These are phyloP conservation scores for Candida mattraensis DNA, from an alignment of 805 yeast species.

Conservation along the genomic window DNA sequence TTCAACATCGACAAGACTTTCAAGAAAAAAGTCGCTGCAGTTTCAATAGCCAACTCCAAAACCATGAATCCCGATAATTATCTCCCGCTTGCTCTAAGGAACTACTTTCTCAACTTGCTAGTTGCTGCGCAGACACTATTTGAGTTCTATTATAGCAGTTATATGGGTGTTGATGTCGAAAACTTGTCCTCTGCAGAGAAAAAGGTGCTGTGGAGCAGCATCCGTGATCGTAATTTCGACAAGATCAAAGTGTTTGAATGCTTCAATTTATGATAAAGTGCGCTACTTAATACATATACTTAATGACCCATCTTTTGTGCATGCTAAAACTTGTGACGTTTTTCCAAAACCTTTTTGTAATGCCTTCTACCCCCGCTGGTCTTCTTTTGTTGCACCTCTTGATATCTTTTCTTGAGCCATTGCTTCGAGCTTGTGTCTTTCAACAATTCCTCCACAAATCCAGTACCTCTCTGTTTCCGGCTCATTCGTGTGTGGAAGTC, in stretches of 20 bases:
- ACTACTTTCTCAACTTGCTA: slow-evolving; percentile 50
- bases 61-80: slow-evolving; percentile 36
- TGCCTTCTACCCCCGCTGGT: slow-evolving; percentile 65
- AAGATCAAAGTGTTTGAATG: slow-evolving; percentile 41
- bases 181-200: slow-evolving; percentile 43
- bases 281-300: no score
- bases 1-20: slow-evolving; percentile 45
- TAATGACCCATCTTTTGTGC: no score
- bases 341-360: slow-evolving; percentile 60
- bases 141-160: slow-evolving; percentile 42
- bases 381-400: slow-evolving; percentile 68
- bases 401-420: slow-evolving; percentile 83
- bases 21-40: slow-evolving; percentile 47
- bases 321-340: slow-evolving; percentile 54
- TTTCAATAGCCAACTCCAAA: slow-evolving; percentile 48
- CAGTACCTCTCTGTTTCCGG: slow-evolving; percentile 70
- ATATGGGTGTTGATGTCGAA: slow-evolving; percentile 21
- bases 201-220: slow-evolving; percentile 47
- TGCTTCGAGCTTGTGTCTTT: slow-evolving; percentile 65
- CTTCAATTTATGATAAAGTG: slow-evolving; percentile 1
- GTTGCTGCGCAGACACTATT: slow-evolving; percentile 56
- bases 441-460: slow-evolving; percentile 80
- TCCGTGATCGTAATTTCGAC: slow-evolving; percentile 50
- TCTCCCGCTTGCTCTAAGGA: slow-evolving; percentile 47
- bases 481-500: slow-evolving; percentile 74